Evolutionary conservation across 1,284 basidiomycete genomes (phyloP), one percentile per base, ranked within the genome.

Genomic region (Gomphus sp.): DNA sequence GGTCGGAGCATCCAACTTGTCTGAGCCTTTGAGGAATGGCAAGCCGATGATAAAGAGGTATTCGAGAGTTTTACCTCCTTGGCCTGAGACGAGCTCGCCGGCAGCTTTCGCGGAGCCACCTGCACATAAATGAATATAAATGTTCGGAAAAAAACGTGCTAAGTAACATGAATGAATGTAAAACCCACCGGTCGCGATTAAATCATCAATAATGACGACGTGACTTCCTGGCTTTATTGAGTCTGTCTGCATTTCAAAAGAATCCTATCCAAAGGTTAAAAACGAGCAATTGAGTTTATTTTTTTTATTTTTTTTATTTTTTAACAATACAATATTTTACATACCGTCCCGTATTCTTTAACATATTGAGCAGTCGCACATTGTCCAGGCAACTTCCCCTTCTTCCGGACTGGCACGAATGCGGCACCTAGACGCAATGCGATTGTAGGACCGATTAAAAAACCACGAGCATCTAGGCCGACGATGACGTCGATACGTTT

Each of bases 401-500:
- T 77, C 76, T 99, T 99, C 63, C 97, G 81, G 25, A 99, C 94
- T 22, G 97, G 95, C 1, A 98, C 94, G 67, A 99, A 99, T 10
- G 93, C 92, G 2, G 94, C 94, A 28, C 93, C 93, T 41, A 99
- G 77, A 59, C 96, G 79, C 67, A 93, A 76, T 10, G 97, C 97
- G 66, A 99, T 83, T 65, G 93, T 81, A 4, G 97, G 97, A 0
- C 95, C 97, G 16, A 99, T 75, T 55, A 99, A 80, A 78, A 99
- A 99, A 8, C 97, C 97, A 60, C 97, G 82, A 18, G 96, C 96
- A 72, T 99, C 97, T 48, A 99, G 80, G 41, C 93, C 97, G 59
- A 99, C 93, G 62, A 99, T 82, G 55, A 92, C 91, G 73, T 99
- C 96, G 64, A 99, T 87, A 73, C 89, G 92, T 66, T 81, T 81